These are phyloP conservation scores for Lophiotrema nucula DNA, from an alignment of 495 filamentous ascomycete species.

Conservation along the genomic window DNA sequence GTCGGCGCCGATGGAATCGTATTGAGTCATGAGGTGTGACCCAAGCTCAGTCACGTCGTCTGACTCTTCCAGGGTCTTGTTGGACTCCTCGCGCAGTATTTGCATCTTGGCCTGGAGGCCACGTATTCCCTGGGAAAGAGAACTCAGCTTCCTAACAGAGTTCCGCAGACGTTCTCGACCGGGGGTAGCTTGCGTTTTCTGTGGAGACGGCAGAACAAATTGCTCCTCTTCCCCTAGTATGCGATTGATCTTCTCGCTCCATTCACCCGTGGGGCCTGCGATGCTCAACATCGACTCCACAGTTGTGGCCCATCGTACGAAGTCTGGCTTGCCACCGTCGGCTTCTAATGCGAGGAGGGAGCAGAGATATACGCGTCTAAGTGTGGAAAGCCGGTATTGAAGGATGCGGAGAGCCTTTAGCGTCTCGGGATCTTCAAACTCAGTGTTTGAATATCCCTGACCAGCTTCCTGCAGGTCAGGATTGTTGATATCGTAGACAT, in stretches of 20 bases:
- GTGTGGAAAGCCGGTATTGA: conserved; percentile 73
- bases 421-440: conserved; percentile 73
- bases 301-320: conserved; percentile 73
- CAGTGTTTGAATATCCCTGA: conserved; percentile 56
- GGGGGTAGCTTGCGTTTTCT: conserved; percentile 69
- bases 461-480: conserved; percentile 70
- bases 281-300: conserved; percentile 71
- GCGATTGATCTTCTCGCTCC: conserved; percentile 58
- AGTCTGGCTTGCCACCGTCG: conserved; percentile 78
- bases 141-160: conserved; percentile 80
- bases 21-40: conserved; percentile 75
- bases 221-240: conserved; percentile 80
- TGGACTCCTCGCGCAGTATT: conserved; percentile 84
- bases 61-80: conserved; percentile 68
- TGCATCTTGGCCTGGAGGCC: conserved; percentile 95
- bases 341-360: conserved; percentile 83
- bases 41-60: conserved; percentile 73
- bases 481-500: conserved; percentile 85
- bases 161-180: conserved; percentile 75
- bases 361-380: conserved; percentile 80
- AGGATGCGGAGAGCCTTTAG: conserved; percentile 75
- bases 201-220: conserved; percentile 55
- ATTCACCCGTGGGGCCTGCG: conserved; percentile 53
- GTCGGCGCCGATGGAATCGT: conserved; percentile 90
- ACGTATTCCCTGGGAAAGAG: conserved; percentile 84